Base-by-base conservation (phyloP, 345 rosid species). In the Camelina hispida region DNA sequence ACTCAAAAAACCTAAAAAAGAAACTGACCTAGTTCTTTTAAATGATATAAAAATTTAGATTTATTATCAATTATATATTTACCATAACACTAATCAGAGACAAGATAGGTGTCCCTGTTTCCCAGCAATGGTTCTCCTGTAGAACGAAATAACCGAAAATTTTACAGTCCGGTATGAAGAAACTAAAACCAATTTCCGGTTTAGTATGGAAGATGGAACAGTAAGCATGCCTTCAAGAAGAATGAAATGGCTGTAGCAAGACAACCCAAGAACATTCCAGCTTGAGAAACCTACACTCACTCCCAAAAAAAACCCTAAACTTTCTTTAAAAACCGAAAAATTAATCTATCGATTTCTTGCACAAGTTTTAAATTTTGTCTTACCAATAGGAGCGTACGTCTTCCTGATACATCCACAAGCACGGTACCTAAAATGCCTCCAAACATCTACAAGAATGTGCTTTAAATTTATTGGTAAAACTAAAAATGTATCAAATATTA, bases 211-310 rank as follows among this genome's bases (percentile, higher is more conserved):
- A 18, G 30, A 75, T 18, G 12, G 17, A 67, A 25, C 13, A 14
- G 17, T 70, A 34, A 34, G 11, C 53, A 56, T 76, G 80, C 98
- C 88, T 85, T 80, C 51, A 83, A 70, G 71, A 84, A 72, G 63
- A 87, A 89, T 11, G 97, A 87, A 23, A 87, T 40, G 30, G 85
- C 86, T 2, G 81, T 74, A 4, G 90, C 83, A 66, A 91, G 58
- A 78, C 97, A 87, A 73, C 97, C 96, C 73, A 89, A 58, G 67
- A 96, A 91, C 72, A 90, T 84, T 77, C 98, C 94, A 16, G 75
- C 65, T 12, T 94, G 88, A 53, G 98, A 91, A 72, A 88, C 77
- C 96, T 90, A 71, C 57, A 72, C 44, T 2, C 28, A 57, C 53
- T 63, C 53, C 23, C 16, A 34, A 28, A 0, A 1, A 10, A 35